Percentiles rank a stretch among this genome's conserved stretches.
Conservation (phyloP, 345 rosid species). For the Physaria fendleri region DNA sequence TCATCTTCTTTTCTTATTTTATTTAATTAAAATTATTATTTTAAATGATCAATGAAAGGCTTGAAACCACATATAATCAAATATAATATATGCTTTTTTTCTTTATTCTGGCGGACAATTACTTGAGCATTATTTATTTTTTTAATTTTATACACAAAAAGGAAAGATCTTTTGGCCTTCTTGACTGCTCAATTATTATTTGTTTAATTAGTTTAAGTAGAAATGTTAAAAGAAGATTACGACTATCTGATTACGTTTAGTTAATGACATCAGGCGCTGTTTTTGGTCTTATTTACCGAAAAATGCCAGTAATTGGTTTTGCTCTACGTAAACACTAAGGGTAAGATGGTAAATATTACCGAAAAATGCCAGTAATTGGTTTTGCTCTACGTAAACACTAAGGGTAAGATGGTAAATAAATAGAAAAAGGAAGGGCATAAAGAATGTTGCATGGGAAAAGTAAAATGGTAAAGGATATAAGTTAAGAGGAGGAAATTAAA, state of each 20-base stretch:
- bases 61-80: constrained; percentile 23
- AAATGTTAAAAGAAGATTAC: background rate
- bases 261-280: constrained; percentile 15
- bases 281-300: constrained; percentile 17
- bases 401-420: background rate
- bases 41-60: background rate
- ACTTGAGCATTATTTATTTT: constrained; percentile 16
- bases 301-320: background rate
- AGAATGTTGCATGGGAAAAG: constrained; percentile 23
- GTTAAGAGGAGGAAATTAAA: constrained; percentile 17
- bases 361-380: background rate
- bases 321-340: background rate
- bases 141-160: background rate
- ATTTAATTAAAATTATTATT: background rate
- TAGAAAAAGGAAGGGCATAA: background rate
- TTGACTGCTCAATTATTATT: constrained; percentile 3
- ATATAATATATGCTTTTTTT: constrained; percentile 4
- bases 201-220: background rate
- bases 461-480: background rate
- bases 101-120: constrained; percentile 29
- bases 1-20: background rate
- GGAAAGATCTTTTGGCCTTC: constrained; percentile 5
- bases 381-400: background rate
- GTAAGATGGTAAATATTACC: no score
- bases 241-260: constrained; percentile 17